Percentiles rank a stretch among this genome's conserved stretches.
Evolutionary conservation across 2,329 filamentous ascomycete genomes (phyloP).

Genomic region (Eutypa lata): DNA sequence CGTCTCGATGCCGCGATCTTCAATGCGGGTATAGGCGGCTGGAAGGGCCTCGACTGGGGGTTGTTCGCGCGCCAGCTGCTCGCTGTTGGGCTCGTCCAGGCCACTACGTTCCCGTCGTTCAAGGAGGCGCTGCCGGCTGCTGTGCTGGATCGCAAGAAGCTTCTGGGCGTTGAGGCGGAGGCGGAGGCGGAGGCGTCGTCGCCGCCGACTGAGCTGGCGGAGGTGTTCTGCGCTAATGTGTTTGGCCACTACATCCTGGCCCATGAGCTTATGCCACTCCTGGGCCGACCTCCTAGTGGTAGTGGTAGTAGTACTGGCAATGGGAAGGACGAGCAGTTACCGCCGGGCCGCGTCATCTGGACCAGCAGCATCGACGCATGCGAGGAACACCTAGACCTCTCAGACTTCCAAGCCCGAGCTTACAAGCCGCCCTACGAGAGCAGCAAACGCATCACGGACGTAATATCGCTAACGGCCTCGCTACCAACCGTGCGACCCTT

Average conservation of each 20-base stretch:
- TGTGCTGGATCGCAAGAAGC: slow-evolving; percentile 38
- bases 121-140: slow-evolving; percentile 59
- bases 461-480: slow-evolving; percentile 71
- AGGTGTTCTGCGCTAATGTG: slow-evolving; percentile 86
- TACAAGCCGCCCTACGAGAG: slow-evolving; percentile 72
- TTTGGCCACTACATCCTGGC: slow-evolving; percentile 93
- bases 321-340: too few relatives aligned
- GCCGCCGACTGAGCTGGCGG: slow-evolving; percentile 63
- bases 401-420: slow-evolving; percentile 74
- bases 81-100: slow-evolving; percentile 59
- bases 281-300: slow-evolving; percentile 47
- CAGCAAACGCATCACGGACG: slow-evolving; percentile 81
- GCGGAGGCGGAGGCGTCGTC: slow-evolving; percentile 19
- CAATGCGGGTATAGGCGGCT: slow-evolving; percentile 88
- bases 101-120: slow-evolving; percentile 73
- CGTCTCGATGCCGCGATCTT: slow-evolving; percentile 76
- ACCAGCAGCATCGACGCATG: slow-evolving; percentile 75
- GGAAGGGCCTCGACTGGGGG: slow-evolving; percentile 73
- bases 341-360: slow-evolving; percentile 75
- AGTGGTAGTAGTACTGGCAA: slow-evolving; percentile 30
- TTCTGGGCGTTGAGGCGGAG: slow-evolving; percentile 17
- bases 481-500: slow-evolving; percentile 61
- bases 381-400: slow-evolving; percentile 49
- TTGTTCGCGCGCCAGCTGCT: slow-evolving; percentile 52
- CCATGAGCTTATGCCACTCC: slow-evolving; percentile 74